These are phyloP conservation scores for Cavenderia fasciculata DNA, from an alignment of 78 protist species.

Conservation along the genomic window DNA sequence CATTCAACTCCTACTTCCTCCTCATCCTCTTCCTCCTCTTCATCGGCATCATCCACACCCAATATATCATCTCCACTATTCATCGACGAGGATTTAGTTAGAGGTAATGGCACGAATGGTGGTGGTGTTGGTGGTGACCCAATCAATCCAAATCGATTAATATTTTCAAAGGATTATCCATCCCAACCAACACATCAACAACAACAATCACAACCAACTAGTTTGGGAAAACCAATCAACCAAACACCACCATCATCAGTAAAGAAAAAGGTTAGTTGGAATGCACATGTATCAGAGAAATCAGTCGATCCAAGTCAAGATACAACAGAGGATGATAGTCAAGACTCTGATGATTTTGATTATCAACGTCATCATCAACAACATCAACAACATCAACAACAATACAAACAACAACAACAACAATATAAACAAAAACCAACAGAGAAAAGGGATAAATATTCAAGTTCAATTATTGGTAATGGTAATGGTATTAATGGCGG, in stretches of 20 bases:
- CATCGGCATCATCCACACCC: background rate
- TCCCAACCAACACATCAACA: slow-evolving; percentile 17
- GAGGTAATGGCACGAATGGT: too few species aligned
- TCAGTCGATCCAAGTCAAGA: background rate
- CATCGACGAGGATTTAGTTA: slow-evolving; percentile 8
- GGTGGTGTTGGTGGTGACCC: too few species aligned
- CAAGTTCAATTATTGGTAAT: too few species aligned
- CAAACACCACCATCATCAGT: background rate
- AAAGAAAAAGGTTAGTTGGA: slow-evolving; percentile 24
- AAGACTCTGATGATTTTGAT: background rate
- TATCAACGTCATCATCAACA: slow-evolving; percentile 11
- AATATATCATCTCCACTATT: slow-evolving; percentile 1
- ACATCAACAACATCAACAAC: background rate
- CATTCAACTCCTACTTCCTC: background rate
- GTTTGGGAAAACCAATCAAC: background rate
- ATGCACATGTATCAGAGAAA: background rate
- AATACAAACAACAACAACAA: background rate
- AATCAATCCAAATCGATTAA: too few species aligned
- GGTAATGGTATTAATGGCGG: background rate
- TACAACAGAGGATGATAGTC: background rate
- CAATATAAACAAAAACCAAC: background rate
- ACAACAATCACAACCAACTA: background rate
- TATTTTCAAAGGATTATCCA: too few species aligned
- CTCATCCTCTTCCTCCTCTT: background rate
- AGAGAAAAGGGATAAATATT: background rate